Percentiles rank a stretch among this genome's conserved stretches.
These are phyloP conservation scores for Penicillium occitanis DNA, from an alignment of 2,329 filamentous ascomycete genomes.

Conservation along the genomic window DNA sequence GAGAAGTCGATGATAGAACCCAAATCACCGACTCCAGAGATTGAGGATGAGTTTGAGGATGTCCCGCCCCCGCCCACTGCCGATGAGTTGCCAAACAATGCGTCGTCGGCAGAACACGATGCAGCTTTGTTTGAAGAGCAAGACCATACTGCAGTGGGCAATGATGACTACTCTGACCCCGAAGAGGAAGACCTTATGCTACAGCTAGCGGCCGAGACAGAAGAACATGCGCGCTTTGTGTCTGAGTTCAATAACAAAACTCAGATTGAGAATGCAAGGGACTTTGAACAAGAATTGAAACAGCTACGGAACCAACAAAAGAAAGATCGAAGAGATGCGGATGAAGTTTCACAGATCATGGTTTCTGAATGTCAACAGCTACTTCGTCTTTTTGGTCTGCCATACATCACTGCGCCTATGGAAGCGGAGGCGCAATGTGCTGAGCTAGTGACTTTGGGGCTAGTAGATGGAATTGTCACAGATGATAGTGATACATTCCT, in stretches of 20 bases:
- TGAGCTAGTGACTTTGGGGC: constrained; percentile 77
- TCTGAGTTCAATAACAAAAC: constrained; percentile 79
- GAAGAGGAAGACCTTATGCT: constrained; percentile 88
- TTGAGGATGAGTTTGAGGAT: constrained; percentile 58
- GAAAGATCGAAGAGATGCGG: constrained; percentile 91
- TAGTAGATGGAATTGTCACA: constrained; percentile 96
- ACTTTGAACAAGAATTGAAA: constrained; percentile 85
- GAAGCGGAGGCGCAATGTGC: constrained; percentile 98
- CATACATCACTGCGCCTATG: constrained; percentile 97
- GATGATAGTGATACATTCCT: constrained; percentile 96
- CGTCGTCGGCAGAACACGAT: constrained; percentile 29
- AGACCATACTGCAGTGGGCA: constrained; percentile 36
- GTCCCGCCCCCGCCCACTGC: constrained; percentile 35
- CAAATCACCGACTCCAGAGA: constrained; percentile 50
- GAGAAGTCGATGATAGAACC: background rate
- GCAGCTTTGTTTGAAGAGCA: constrained; percentile 21
- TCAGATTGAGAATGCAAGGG: constrained; percentile 66
- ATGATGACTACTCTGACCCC: constrained; percentile 72
- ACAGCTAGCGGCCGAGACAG: constrained; percentile 83
- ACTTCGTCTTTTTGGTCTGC: constrained; percentile 84
- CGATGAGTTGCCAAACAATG: constrained; percentile 22
- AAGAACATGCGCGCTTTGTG: constrained; percentile 91
- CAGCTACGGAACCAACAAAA: constrained; percentile 91
- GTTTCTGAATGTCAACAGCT: constrained; percentile 91
- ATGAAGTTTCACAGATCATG: constrained; percentile 97